phyloP scores from a whole-genome alignment of 352 stramenopile species.

The Aphanomyces cochlioides region DNA sequence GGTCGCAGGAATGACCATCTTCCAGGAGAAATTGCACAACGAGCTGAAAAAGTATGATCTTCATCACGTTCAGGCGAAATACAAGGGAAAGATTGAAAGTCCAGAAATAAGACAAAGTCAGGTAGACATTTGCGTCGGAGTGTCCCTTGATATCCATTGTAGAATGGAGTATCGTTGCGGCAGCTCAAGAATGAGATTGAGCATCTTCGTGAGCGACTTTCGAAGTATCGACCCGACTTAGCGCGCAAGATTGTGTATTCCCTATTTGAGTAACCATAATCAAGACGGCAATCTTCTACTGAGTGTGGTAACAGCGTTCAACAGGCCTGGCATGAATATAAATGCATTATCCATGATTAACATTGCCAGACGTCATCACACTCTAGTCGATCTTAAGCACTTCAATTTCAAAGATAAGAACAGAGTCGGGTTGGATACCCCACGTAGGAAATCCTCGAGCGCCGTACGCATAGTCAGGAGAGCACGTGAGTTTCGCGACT shows the following conservation, averaged over 20 bases:
- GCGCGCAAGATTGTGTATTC: conserved; percentile 9
- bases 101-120: too few relatives aligned
- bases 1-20: neutral
- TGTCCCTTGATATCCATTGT: too few relatives aligned
- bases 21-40: conserved; percentile 14
- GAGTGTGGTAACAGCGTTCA: too few relatives aligned
- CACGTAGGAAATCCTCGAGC: conserved; percentile 88
- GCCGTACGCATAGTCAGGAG: conserved; percentile 95
- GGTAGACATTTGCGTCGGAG: too few relatives aligned
- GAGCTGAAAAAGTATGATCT: conserved; percentile 25
- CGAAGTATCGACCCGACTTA: conserved; percentile 21
- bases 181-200: conserved; percentile 4
- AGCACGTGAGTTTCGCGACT: conserved; percentile 87
- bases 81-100: neutral
- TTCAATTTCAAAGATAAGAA: conserved; percentile 91
- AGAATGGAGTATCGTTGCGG: neutral
- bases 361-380: neutral
- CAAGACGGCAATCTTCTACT: neutral
- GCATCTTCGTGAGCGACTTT: conserved; percentile 16
- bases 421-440: conserved; percentile 93
- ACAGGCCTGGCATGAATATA: too few relatives aligned
- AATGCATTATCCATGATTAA: conserved; percentile 6
- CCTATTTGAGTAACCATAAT: neutral
- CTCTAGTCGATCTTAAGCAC: conserved; percentile 75
- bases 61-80: conserved; percentile 1